Conservation (phyloP, 805 yeast species). For the Clavispora fructus region DNA sequence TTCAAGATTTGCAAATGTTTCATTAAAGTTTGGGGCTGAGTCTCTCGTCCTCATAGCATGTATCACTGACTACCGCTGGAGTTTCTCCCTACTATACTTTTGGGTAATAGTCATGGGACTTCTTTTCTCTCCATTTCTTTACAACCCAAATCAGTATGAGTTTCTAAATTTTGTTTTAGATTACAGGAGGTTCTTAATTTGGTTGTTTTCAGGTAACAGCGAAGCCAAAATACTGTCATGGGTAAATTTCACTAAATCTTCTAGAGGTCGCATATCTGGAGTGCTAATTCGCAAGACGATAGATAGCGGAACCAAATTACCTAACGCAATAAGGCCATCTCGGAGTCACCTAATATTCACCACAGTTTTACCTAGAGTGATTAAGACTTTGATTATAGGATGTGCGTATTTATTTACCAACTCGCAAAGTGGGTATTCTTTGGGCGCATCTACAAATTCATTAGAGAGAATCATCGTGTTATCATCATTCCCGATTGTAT, state of each 20-base stretch:
- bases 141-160: constrained; percentile 97
- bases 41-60: constrained; percentile 9
- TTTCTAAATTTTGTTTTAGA: constrained; percentile 95
- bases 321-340: constrained; percentile 38
- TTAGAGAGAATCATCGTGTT: constrained; percentile 40
- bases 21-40: constrained; percentile 63
- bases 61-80: constrained; percentile 66
- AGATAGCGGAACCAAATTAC: neutral
- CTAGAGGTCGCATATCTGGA: neutral
- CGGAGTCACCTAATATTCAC: constrained; percentile 37
- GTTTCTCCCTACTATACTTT: constrained; percentile 92
- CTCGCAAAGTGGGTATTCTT: constrained; percentile 43
- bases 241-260: constrained; percentile 7
- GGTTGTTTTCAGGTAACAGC: constrained; percentile 44
- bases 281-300: neutral
- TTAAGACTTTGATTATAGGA: constrained; percentile 29
- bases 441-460: constrained; percentile 33
- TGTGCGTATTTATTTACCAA: constrained; percentile 51
- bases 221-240: constrained; percentile 4
- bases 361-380: constrained; percentile 34
- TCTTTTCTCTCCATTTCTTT: constrained; percentile 86
- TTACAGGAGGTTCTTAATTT: constrained; percentile 87
- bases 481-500: constrained; percentile 42
- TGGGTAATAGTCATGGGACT: constrained; percentile 90
- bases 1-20: constrained; percentile 74